phyloP scores from a whole-genome alignment of 805 yeast genomes.

The Pichia manshurica region DNA sequence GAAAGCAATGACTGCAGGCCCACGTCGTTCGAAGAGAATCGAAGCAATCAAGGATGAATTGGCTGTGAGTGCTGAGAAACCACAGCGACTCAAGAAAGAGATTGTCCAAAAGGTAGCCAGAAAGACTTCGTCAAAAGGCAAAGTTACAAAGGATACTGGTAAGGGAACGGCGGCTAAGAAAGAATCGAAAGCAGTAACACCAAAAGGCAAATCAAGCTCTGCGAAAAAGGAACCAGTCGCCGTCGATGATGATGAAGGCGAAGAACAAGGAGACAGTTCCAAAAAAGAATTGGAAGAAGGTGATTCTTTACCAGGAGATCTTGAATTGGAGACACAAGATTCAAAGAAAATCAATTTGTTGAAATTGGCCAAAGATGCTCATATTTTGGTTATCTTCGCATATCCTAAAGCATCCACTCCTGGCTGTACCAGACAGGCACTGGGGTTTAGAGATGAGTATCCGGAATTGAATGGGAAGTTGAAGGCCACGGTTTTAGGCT shows the following conservation, averaged over 20 bases:
- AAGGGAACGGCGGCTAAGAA: not conserved
- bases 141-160: too few relatives aligned
- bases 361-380: conserved; percentile 27
- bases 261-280: not conserved
- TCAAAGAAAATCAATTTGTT: conserved; percentile 21
- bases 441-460: conserved; percentile 73
- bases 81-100: not conserved
- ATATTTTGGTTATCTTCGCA: conserved; percentile 55
- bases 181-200: not conserved
- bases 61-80: not conserved
- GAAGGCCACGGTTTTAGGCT: conserved; percentile 64
- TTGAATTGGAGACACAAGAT: conserved; percentile 47
- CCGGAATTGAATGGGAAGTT: conserved; percentile 38
- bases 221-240: not conserved
- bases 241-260: conserved; percentile 4
- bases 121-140: not conserved
- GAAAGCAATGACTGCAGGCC: not conserved
- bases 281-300: conserved; percentile 14
- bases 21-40: conserved; percentile 11
- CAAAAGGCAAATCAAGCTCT: too few relatives aligned
- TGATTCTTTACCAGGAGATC: conserved; percentile 11
- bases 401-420: conserved; percentile 94
- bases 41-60: conserved; percentile 8
- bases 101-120: not conserved
- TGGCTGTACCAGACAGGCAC: conserved; percentile 93